phyloP scores from a whole-genome alignment of 2,329 filamentous ascomycete species.

The Microsporum audouinii region DNA sequence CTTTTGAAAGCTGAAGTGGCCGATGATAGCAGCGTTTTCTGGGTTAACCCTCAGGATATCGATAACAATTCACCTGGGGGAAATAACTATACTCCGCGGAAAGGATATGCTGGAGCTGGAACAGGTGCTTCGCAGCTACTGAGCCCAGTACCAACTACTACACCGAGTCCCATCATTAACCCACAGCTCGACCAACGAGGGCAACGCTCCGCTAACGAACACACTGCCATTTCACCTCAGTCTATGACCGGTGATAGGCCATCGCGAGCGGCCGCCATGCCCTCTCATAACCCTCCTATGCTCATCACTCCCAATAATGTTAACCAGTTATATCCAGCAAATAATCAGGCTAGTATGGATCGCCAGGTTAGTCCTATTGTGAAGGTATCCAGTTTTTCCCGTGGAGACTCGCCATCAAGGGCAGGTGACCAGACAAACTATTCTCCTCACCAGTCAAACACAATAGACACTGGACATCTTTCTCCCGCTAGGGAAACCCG shows the following conservation, averaged over 20 bases:
- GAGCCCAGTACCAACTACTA: slow-evolving; percentile 24
- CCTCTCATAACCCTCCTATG: slow-evolving; percentile 15
- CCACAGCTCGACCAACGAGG: slow-evolving; percentile 8
- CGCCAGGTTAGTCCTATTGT: slow-evolving; percentile 34
- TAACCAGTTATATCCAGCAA: slow-evolving; percentile 18
- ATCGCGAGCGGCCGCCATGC: slow-evolving; percentile 7
- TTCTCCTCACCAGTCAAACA: background rate
- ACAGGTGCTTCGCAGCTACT: slow-evolving; percentile 23
- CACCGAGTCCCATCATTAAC: slow-evolving; percentile 22
- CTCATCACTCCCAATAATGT: slow-evolving; percentile 18
- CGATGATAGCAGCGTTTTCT: slow-evolving; percentile 1
- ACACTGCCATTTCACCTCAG: slow-evolving; percentile 1
- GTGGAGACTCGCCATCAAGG: slow-evolving; percentile 35
- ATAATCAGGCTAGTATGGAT: slow-evolving; percentile 15
- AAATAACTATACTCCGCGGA: background rate
- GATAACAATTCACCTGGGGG: background rate
- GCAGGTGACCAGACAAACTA: slow-evolving; percentile 14
- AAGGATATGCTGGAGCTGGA: background rate
- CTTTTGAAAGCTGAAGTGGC: background rate
- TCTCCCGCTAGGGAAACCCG: slow-evolving; percentile 17
- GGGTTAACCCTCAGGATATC: slow-evolving; percentile 7
- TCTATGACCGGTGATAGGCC: slow-evolving; percentile 6
- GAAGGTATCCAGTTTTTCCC: slow-evolving; percentile 32
- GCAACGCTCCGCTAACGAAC: background rate
- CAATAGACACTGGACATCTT: slow-evolving; percentile 20